These are phyloP conservation scores for Pterocarpus macrocarpus DNA, from an alignment of 306 rosid genomes.

Conservation along the genomic window DNA sequence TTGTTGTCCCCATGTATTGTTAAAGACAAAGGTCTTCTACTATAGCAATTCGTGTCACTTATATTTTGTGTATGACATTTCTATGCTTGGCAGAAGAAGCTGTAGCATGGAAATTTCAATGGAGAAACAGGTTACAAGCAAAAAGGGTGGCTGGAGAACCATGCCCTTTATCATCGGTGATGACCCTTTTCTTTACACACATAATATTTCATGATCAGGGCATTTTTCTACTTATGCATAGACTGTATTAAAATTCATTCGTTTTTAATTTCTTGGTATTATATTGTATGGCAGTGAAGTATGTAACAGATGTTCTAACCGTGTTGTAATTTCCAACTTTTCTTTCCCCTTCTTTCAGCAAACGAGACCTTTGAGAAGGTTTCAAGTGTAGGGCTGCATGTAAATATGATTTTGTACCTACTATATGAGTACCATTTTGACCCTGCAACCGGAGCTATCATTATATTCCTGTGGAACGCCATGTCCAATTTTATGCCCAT, in stretches of 20 bases:
- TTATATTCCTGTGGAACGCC: conserved; percentile 69
- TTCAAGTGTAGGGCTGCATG: conserved; percentile 70
- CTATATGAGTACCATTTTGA: conserved; percentile 59
- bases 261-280: background rate
- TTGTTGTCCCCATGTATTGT: conserved; percentile 40
- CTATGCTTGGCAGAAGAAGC: conserved; percentile 36
- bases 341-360: conserved; percentile 52
- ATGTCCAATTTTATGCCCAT: conserved; percentile 55
- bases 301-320: conserved; percentile 13
- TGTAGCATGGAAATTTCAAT: conserved; percentile 53
- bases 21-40: conserved; percentile 29
- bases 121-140: conserved; percentile 48
- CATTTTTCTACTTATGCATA: conserved; percentile 17
- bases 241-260: background rate
- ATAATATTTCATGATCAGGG: background rate
- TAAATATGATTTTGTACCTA: conserved; percentile 75
- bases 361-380: conserved; percentile 86
- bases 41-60: conserved; percentile 13
- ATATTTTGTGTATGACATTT: conserved; percentile 22
- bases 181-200: conserved; percentile 29
- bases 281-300: conserved; percentile 1
- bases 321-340: background rate
- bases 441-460: conserved; percentile 49
- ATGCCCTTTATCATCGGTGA: conserved; percentile 85
- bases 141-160: conserved; percentile 79